Conservation (phyloP, 2,329 filamentous ascomycete species). For the Aspergillus sp. region DNA sequence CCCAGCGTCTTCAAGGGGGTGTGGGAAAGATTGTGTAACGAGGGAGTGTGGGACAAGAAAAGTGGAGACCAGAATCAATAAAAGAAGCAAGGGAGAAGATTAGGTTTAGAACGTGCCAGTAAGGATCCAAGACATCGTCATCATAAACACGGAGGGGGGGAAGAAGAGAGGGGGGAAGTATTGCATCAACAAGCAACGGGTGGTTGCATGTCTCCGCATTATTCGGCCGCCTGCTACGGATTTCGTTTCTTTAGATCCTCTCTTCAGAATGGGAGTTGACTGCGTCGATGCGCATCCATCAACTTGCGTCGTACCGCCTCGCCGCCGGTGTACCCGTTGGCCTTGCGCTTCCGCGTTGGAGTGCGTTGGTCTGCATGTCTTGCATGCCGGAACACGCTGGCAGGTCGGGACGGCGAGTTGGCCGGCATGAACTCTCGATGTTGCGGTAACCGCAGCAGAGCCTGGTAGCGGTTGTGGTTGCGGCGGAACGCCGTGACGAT, state of each 20-base stretch:
- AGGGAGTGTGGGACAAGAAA: not conserved
- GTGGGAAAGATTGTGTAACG: not conserved
- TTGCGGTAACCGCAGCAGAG: slow-evolving; percentile 49
- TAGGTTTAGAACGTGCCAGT: not conserved
- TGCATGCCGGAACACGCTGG: slow-evolving; percentile 45
- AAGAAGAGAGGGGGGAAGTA: not conserved
- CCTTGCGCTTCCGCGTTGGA: slow-evolving; percentile 42
- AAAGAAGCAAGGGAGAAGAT: not conserved
- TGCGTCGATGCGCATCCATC: slow-evolving; percentile 43
- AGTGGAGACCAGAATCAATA: not conserved
- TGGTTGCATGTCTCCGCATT: not conserved
- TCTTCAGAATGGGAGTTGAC: slow-evolving; percentile 36
- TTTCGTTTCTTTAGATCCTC: not conserved
- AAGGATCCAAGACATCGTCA: not conserved
- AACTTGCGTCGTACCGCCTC: slow-evolving; percentile 46
- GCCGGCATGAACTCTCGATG: slow-evolving; percentile 47
- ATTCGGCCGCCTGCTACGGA: not conserved
- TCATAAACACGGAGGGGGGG: not conserved
- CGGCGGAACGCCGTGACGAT: slow-evolving; percentile 76
- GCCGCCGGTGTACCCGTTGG: slow-evolving; percentile 36
- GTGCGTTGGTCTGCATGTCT: slow-evolving; percentile 40
- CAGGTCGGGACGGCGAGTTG: slow-evolving; percentile 42
- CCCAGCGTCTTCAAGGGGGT: not conserved
- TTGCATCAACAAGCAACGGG: not conserved
- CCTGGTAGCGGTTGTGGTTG: slow-evolving; percentile 53